Evolutionary conservation across 2,329 filamentous ascomycete species (phyloP).

Genomic region (Clarireedia paspali): DNA sequence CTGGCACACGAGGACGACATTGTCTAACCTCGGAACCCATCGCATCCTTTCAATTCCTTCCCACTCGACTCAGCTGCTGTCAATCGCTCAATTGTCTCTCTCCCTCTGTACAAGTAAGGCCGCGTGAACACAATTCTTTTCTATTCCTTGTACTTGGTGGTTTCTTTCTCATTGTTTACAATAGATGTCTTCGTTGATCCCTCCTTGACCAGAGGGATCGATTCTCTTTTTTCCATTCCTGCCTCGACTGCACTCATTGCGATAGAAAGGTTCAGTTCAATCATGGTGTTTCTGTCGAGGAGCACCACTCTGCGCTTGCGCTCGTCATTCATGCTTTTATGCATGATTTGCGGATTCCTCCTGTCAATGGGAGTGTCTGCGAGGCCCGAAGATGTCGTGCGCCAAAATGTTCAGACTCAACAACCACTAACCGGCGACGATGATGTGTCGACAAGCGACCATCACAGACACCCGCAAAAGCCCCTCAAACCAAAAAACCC

Average conservation of each 20-base stretch:
- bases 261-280: neutral
- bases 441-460: neutral
- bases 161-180: neutral
- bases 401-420: neutral
- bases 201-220: neutral
- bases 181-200: neutral
- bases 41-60: neutral
- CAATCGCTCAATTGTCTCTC: neutral
- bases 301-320: neutral
- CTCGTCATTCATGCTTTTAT: neutral
- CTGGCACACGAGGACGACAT: neutral
- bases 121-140: neutral
- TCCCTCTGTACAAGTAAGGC: neutral
- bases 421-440: slow-evolving; percentile 3
- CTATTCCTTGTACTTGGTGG: neutral
- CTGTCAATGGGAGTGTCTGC: slow-evolving; percentile 3
- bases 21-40: neutral
- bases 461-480: neutral
- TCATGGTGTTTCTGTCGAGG: neutral
- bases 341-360: neutral
- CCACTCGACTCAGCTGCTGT: neutral
- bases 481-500: neutral
- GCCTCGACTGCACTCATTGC: neutral
- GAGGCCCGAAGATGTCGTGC: neutral
- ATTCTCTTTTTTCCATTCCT: neutral